Conservation (phyloP, 75 land plant genomes). For the Sequoiadendron giganteum region DNA sequence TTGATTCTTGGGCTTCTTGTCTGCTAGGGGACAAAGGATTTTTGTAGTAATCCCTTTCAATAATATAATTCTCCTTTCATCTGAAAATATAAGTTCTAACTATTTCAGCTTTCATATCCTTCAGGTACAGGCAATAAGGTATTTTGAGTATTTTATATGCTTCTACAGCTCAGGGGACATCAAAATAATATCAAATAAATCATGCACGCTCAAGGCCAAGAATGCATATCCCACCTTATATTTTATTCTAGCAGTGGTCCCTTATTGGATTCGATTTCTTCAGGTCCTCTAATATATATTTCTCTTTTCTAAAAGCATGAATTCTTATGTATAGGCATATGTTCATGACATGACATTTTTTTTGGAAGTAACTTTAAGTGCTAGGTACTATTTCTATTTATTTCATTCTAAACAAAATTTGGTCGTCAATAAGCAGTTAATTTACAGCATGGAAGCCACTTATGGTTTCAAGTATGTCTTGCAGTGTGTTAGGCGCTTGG, state of each 20-base stretch:
- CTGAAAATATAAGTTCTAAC: background rate
- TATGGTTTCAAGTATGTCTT: background rate
- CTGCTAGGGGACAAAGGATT: too few species aligned
- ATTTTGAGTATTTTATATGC: constrained; percentile 44
- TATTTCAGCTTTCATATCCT: background rate
- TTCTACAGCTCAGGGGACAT: constrained; percentile 45
- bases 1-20: too few species aligned
- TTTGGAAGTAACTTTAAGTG: background rate
- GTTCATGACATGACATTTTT: background rate
- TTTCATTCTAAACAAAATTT: too few species aligned
- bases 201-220: background rate
- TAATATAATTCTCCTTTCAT: too few species aligned
- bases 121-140: constrained; percentile 40
- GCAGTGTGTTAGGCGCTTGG: constrained; percentile 83
- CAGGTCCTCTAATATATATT: constrained; percentile 30
- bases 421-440: background rate
- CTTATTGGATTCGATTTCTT: constrained; percentile 53
- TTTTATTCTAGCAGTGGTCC: constrained; percentile 48
- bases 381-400: too few species aligned
- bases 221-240: constrained; percentile 23
- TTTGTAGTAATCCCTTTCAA: too few species aligned
- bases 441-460: background rate
- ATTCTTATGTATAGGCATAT: background rate
- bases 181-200: constrained; percentile 8
- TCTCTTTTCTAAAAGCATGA: background rate